Conservation (phyloP, 305 asterid species). For the Fraxinus ornus region DNA sequence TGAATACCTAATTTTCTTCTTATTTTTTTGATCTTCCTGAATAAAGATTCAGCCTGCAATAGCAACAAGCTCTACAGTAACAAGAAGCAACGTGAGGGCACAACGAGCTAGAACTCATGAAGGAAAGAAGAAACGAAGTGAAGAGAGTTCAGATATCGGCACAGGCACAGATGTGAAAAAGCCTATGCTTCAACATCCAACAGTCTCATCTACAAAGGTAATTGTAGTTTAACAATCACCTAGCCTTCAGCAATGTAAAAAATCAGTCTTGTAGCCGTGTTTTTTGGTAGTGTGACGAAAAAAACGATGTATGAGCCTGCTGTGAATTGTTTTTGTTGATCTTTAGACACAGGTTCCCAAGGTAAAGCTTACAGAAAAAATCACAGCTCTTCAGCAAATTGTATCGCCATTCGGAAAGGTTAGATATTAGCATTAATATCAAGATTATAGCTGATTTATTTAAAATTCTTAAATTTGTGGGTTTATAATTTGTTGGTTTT, state of each 20-base stretch:
- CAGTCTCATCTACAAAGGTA: constrained; percentile 26
- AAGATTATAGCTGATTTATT: not conserved
- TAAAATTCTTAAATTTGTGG: not conserved
- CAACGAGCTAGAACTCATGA: constrained; percentile 15
- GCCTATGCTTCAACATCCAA: constrained; percentile 21
- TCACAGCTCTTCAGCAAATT: constrained; percentile 42
- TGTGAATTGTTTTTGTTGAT: not conserved
- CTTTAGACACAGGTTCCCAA: constrained; percentile 29
- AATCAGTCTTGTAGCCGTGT: not conserved
- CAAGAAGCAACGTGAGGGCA: constrained; percentile 24
- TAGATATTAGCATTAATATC: not conserved
- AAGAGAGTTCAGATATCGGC: constrained; percentile 5
- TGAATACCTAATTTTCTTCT: not conserved
- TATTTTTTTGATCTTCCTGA: not conserved
- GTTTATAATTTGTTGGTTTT: not conserved
- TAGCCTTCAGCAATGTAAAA: not conserved
- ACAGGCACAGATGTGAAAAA: constrained; percentile 21
- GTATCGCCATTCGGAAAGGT: constrained; percentile 49
- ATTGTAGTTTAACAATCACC: not conserved
- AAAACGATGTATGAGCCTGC: not conserved
- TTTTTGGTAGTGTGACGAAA: not conserved
- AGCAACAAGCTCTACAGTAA: constrained; percentile 14
- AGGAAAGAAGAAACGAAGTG: constrained; percentile 26
- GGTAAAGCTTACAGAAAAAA: constrained; percentile 32
- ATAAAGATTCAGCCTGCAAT: constrained; percentile 21